Evolutionary conservation across 2,329 filamentous ascomycete genomes (phyloP).

Genomic region (Pseudogymnoascus sp.): DNA sequence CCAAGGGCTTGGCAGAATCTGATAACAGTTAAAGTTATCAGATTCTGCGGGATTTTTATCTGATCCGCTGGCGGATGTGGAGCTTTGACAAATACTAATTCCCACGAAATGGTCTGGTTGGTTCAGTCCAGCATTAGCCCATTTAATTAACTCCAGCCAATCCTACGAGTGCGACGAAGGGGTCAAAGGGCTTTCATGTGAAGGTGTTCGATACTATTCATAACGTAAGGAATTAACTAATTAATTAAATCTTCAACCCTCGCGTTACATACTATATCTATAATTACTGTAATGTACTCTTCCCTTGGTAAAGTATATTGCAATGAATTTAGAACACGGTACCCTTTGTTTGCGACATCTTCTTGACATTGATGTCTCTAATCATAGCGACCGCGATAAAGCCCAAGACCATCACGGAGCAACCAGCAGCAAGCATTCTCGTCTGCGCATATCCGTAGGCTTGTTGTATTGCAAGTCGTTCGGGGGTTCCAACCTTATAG

Average conservation of each 20-base stretch:
- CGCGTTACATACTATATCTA: neutral
- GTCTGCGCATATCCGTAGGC: conserved; percentile 50
- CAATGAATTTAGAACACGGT: conserved; percentile 22
- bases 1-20: neutral
- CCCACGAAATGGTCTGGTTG: neutral
- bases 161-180: neutral
- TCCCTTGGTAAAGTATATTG: neutral
- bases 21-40: conserved; percentile 5
- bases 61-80: neutral
- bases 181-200: neutral
- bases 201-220: neutral
- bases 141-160: neutral
- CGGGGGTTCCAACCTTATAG: conserved; percentile 42
- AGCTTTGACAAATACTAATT: neutral
- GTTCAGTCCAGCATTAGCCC: neutral
- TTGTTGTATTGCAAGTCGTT: conserved; percentile 47
- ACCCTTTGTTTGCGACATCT: conserved; percentile 40
- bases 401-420: conserved; percentile 38
- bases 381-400: conserved; percentile 39
- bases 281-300: neutral
- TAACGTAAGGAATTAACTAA: neutral
- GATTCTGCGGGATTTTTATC: conserved; percentile 11
- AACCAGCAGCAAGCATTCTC: conserved; percentile 45
- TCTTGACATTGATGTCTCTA: conserved; percentile 41
- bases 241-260: neutral